phyloP scores from a whole-genome alignment of 306 rosid genomes.

The Trichosanthes cucumerina region DNA sequence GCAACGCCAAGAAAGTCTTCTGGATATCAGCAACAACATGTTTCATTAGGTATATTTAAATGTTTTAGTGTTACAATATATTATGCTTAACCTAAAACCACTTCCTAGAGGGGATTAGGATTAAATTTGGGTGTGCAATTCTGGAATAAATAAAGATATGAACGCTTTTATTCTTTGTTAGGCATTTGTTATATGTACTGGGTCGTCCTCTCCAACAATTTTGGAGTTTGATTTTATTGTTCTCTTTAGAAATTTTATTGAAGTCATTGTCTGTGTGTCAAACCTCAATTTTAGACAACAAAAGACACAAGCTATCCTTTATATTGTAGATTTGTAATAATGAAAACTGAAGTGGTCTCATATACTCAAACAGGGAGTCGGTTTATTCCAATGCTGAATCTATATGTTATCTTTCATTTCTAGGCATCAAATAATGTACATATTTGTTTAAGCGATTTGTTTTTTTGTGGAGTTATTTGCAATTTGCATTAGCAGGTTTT shows the following conservation, averaged over 20 bases:
- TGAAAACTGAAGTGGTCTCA: not conserved
- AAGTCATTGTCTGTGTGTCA: not conserved
- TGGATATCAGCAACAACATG: slow-evolving; percentile 54
- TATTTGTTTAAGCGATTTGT: not conserved
- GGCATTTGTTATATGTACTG: not conserved
- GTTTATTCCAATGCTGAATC: not conserved
- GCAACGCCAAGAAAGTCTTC: slow-evolving; percentile 95
- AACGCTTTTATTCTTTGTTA: not conserved
- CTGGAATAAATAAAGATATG: not conserved
- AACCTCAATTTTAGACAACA: not conserved
- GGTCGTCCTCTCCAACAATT: not conserved
- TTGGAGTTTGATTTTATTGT: not conserved
- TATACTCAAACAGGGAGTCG: not conserved
- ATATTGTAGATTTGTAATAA: not conserved
- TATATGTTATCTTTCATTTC: not conserved
- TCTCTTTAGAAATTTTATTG: not conserved
- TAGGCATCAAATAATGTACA: not conserved
- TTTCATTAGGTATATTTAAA: slow-evolving; percentile 39
- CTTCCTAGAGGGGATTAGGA: not conserved
- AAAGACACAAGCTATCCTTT: not conserved
- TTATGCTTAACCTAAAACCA: not conserved
- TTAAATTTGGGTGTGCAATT: not conserved
- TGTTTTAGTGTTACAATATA: not conserved
- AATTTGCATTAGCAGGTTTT: not conserved
- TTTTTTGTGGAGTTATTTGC: not conserved